phyloP scores from a whole-genome alignment of 129 eudicot genomes.

The Flaveria trinervia region DNA sequence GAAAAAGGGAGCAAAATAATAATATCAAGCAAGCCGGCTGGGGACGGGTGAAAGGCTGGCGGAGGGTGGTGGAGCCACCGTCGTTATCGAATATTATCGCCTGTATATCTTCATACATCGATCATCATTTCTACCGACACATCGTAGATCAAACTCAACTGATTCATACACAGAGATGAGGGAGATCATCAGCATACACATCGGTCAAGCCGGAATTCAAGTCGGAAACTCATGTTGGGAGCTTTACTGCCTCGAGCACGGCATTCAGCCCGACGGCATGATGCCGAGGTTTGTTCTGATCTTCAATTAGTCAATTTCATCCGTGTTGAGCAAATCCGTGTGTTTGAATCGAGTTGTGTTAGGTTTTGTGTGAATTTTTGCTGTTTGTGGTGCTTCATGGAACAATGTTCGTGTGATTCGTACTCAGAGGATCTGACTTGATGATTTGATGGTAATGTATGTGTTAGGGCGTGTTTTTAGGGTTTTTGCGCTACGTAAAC shows the following conservation, averaged over 20 bases:
- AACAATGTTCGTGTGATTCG: neutral
- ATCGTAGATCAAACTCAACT: constrained; percentile 14
- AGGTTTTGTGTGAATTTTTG: constrained; percentile 4
- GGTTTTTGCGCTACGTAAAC: neutral
- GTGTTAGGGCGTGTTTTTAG: neutral
- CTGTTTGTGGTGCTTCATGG: neutral
- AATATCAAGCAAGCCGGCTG: constrained; percentile 26
- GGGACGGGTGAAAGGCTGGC: constrained; percentile 48
- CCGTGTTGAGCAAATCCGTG: neutral
- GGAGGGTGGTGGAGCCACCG: constrained; percentile 28
- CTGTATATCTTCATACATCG: neutral
- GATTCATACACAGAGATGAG: neutral
- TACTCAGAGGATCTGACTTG: neutral
- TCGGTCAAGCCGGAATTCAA: constrained; percentile 83
- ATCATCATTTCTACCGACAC: constrained; percentile 5
- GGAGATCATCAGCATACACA: constrained; percentile 32
- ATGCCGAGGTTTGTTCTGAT: neutral
- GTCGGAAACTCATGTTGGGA: constrained; percentile 84
- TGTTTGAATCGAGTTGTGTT: neutral
- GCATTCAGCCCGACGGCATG: no score
- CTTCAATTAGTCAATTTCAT: neutral
- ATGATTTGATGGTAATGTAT: neutral
- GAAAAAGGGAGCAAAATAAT: constrained; percentile 5
- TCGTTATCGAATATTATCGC: constrained; percentile 33
- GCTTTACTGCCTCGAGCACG: constrained; percentile 57